phyloP scores from a whole-genome alignment of 257 asterid species.

The Oldenlandia corymbosa region DNA sequence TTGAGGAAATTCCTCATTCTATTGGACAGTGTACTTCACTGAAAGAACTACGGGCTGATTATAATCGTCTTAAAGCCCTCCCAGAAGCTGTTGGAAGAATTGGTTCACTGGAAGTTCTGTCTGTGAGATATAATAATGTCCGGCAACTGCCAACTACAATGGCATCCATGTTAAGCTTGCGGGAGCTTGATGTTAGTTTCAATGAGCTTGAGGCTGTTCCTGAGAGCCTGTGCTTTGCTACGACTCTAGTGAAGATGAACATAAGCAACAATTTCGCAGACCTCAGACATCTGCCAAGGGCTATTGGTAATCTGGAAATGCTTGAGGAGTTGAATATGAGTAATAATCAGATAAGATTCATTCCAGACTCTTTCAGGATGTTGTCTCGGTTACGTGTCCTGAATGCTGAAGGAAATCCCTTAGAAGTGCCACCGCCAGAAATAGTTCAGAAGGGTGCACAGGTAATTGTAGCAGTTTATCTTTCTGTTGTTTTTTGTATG shows the following conservation, averaged over 20 bases:
- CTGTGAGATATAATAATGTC: slow-evolving; percentile 72
- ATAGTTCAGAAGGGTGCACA: slow-evolving; percentile 61
- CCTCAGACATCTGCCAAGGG: slow-evolving; percentile 64
- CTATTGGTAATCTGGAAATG: slow-evolving; percentile 80
- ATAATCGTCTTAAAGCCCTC: slow-evolving; percentile 74
- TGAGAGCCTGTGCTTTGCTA: slow-evolving; percentile 87
- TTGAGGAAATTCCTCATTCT: slow-evolving; percentile 79
- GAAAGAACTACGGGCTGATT: slow-evolving; percentile 64
- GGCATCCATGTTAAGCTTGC: slow-evolving; percentile 58
- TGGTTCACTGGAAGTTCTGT: slow-evolving; percentile 58
- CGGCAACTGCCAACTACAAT: slow-evolving; percentile 73
- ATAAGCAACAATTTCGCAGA: slow-evolving; percentile 89
- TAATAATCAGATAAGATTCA: slow-evolving; percentile 71
- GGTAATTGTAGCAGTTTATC: slow-evolving; percentile 32
- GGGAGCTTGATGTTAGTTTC: slow-evolving; percentile 74
- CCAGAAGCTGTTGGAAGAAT: slow-evolving; percentile 86
- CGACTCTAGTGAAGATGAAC: slow-evolving; percentile 68
- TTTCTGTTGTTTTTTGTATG: slow-evolving; percentile 4
- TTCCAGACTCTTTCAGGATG: slow-evolving; percentile 85
- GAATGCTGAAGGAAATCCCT: slow-evolving; percentile 76
- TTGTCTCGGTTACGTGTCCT: slow-evolving; percentile 47
- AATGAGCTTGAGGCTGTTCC: slow-evolving; percentile 80
- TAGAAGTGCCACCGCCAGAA: slow-evolving; percentile 54
- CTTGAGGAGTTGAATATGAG: slow-evolving; percentile 81
- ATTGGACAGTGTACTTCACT: slow-evolving; percentile 67